Percentiles rank a stretch among this genome's conserved stretches.
These are phyloP conservation scores for Phylloporus sp. DNA, from an alignment of 768 basidiomycete genomes.

Conservation along the genomic window DNA sequence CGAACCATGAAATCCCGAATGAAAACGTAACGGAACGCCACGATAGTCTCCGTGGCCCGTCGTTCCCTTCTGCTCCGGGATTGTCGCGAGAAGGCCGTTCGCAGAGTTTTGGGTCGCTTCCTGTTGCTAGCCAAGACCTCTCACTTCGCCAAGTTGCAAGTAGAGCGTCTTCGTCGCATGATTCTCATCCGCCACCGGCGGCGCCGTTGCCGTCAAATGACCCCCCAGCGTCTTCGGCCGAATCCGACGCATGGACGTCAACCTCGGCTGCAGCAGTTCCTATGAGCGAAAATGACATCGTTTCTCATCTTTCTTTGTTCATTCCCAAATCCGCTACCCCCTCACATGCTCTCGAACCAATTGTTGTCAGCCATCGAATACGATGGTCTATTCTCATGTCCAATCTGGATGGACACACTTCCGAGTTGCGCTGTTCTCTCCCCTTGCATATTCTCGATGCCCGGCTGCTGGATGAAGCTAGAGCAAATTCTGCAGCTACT, in stretches of 20 bases:
- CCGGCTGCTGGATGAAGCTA: constrained; percentile 70
- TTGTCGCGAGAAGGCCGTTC: constrained; percentile 14
- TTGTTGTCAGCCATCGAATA: constrained; percentile 72
- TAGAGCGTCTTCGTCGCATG: constrained; percentile 13
- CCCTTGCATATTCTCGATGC: constrained; percentile 82
- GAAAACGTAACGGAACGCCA: constrained; percentile 45
- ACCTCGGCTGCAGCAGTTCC: constrained; percentile 7
- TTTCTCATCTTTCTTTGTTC: constrained; percentile 55
- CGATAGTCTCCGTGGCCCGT: background rate
- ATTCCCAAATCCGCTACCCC: constrained; percentile 64
- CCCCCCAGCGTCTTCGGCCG: constrained; percentile 1
- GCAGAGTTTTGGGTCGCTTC: constrained; percentile 15
- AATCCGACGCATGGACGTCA: constrained; percentile 8
- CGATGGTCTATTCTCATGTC: constrained; percentile 75
- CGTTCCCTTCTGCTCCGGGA: constrained; percentile 11
- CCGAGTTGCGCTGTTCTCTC: constrained; percentile 91
- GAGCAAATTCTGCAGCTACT: constrained; percentile 66
- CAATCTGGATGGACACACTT: constrained; percentile 89
- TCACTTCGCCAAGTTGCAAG: constrained; percentile 13
- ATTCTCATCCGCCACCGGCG: background rate
- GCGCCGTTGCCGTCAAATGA: background rate
- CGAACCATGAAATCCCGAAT: constrained; percentile 64
- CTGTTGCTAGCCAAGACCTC: constrained; percentile 9
- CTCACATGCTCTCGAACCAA: constrained; percentile 71
- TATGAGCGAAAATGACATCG: constrained; percentile 44